These are phyloP conservation scores for Aurinia saxatilis DNA, from an alignment of 345 rosid genomes.

Conservation along the genomic window DNA sequence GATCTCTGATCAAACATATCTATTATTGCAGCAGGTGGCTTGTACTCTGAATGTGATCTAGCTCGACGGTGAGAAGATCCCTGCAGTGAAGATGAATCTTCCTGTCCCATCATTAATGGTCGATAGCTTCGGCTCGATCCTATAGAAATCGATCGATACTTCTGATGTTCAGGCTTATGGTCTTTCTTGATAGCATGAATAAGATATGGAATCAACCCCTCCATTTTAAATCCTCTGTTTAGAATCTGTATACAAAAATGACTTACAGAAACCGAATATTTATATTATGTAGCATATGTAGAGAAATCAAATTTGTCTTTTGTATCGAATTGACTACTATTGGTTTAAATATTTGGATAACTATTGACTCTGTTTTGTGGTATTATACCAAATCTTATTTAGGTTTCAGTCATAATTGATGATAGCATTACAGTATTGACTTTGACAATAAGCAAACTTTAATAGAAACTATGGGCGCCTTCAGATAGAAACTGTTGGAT, in stretches of 20 bases:
- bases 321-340: constrained; percentile 13
- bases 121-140: constrained; percentile 64
- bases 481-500: constrained; percentile 18
- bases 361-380: constrained; percentile 11
- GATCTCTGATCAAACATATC: constrained; percentile 33
- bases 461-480: constrained; percentile 6
- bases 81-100: constrained; percentile 18
- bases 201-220: constrained; percentile 67
- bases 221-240: constrained; percentile 38
- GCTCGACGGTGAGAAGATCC: constrained; percentile 49
- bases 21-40: constrained; percentile 29
- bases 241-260: background rate
- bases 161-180: constrained; percentile 16
- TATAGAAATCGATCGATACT: constrained; percentile 24
- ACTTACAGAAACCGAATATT: background rate
- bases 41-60: constrained; percentile 45
- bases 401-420: constrained; percentile 7
- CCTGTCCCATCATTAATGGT: constrained; percentile 34
- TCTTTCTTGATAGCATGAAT: constrained; percentile 41
- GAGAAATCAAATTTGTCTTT: constrained; percentile 5
- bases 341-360: constrained; percentile 16
- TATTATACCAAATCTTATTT: constrained; percentile 15
- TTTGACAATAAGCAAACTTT: constrained; percentile 13
- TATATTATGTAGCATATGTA: constrained; percentile 13
- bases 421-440: constrained; percentile 29